phyloP scores from a whole-genome alignment of 2,329 filamentous ascomycete species.

The Pleomassaria siparia region DNA sequence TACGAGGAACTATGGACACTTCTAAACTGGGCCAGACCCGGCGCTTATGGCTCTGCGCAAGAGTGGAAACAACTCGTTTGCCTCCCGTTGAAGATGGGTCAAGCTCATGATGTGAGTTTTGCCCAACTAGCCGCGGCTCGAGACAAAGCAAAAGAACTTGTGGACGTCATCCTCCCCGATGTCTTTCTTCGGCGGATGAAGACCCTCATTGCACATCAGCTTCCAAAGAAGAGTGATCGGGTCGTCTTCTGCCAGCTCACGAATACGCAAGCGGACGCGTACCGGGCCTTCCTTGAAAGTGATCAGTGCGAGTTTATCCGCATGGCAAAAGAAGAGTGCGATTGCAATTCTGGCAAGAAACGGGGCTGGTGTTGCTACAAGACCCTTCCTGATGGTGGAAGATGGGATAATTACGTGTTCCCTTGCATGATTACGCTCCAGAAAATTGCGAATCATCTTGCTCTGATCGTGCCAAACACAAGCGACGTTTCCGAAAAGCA shows the following conservation, averaged over 20 bases:
- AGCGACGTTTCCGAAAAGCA: conserved; percentile 71
- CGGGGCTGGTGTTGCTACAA: conserved; percentile 80
- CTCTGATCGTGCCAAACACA: conserved; percentile 72
- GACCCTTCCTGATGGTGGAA: conserved; percentile 55
- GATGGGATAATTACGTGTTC: conserved; percentile 80
- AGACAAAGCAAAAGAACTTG: conserved; percentile 79
- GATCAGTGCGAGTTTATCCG: conserved; percentile 70
- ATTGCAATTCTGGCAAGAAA: conserved; percentile 67
- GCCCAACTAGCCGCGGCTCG: conserved; percentile 79
- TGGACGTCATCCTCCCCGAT: conserved; percentile 80
- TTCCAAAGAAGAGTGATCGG: conserved; percentile 91
- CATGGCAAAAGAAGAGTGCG: conserved; percentile 66
- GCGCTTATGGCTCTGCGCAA: conserved; percentile 63
- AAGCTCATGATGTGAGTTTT: conserved; percentile 87
- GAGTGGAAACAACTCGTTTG: conserved; percentile 81
- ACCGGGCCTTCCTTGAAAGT: conserved; percentile 77
- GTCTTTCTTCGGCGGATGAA: conserved; percentile 96
- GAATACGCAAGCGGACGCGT: conserved; percentile 75
- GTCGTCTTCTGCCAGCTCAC: conserved; percentile 96
- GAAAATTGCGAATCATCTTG: conserved; percentile 91
- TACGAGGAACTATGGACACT: conserved; percentile 97
- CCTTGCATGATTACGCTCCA: conserved; percentile 80
- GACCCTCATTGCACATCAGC: conserved; percentile 82
- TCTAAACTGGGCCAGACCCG: conserved; percentile 94
- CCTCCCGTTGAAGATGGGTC: conserved; percentile 79